phyloP scores from a whole-genome alignment of 2,329 filamentous ascomycete species.

The Fusarium sp. region DNA sequence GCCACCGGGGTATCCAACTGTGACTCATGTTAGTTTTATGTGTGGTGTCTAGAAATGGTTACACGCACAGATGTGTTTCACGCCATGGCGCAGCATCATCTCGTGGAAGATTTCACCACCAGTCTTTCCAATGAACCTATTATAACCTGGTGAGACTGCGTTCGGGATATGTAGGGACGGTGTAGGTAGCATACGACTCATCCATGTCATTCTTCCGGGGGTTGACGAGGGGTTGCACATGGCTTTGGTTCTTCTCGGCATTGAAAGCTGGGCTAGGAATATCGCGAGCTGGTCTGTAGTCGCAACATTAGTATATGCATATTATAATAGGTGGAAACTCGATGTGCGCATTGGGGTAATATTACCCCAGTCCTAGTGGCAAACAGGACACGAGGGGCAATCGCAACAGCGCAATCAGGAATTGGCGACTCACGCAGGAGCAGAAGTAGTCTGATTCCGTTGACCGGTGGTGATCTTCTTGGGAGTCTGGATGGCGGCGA shows the following conservation, averaged over 20 bases:
- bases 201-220: slow-evolving; percentile 74
- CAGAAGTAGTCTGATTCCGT: slow-evolving; percentile 35
- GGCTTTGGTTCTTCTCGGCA: slow-evolving; percentile 59
- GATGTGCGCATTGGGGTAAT: slow-evolving; percentile 5
- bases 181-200: slow-evolving; percentile 74
- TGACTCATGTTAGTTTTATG: slow-evolving; percentile 41
- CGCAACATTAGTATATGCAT: slow-evolving; percentile 22
- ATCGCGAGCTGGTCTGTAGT: slow-evolving; percentile 61
- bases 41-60: slow-evolving; percentile 3
- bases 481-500: slow-evolving; percentile 50
- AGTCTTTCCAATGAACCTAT: slow-evolving; percentile 90
- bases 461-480: slow-evolving; percentile 15
- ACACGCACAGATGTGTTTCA: slow-evolving; percentile 92
- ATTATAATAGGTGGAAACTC: slow-evolving; percentile 15
- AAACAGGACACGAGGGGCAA: slow-evolving; percentile 28
- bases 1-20: slow-evolving; percentile 91
- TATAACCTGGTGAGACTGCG: slow-evolving; percentile 6
- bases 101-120: slow-evolving; percentile 98
- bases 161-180: background rate
- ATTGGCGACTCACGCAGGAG: slow-evolving; percentile 63
- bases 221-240: slow-evolving; percentile 78
- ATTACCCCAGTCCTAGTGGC: slow-evolving; percentile 2
- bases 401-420: slow-evolving; percentile 7
- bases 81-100: slow-evolving; percentile 94
- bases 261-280: slow-evolving; percentile 74